Base-by-base conservation (phyloP, 2,329 filamentous ascomycete species). In the Fusarium liriodendri region DNA sequence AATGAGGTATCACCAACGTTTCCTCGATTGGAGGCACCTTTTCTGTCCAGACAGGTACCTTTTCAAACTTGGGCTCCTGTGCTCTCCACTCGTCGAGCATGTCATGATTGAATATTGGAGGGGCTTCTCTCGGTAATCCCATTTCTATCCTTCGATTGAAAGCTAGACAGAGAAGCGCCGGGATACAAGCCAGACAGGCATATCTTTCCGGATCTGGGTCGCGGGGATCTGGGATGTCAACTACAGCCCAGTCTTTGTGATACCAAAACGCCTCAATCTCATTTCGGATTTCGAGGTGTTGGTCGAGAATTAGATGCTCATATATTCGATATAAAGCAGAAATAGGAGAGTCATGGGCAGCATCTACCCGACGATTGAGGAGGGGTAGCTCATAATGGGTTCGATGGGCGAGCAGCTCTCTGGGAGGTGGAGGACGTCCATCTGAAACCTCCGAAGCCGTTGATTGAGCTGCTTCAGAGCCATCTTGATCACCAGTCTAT, bases 111-210 rank as follows among this genome's bases (percentile, higher is more conserved):
- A 74, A 71, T 35, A 74, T 63, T 0, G 73, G 62, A 5, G 72
- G 73, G 4, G 67, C 72, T 38, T 72, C 70, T n/a, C 72, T 67
- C 1, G 67, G 74, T 7, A 76, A 62, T 2, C 70, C 72, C 40
- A 73, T 40, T 13, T 69, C 64, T n/a, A 76, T 71, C 11, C 72
- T 52, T 55, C 54, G 42, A 35, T 76, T 75, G 22, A 76, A 76
- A 1, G 69, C 70, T 20, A 67, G 50, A 9, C 62, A 50, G 16
- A 74, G 66, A 22, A 76, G 40, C 18, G 62, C 42, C 2, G 74
- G 64, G 25, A 75, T 73, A 57, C 74, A 73, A n/a, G 74, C 74
- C 7, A 75, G 54, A n/a, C 67, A 71, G 64, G 72, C 74, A 55
- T 75, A 76, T 35, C 72, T 70, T 60, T 75, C 70, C 22, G 70